A percentile compares a stretch with the other conserved stretches of the same genome.
Evolutionary conservation across 2,329 filamentous ascomycete species (phyloP).

Genomic region (Aspergillus felis): DNA sequence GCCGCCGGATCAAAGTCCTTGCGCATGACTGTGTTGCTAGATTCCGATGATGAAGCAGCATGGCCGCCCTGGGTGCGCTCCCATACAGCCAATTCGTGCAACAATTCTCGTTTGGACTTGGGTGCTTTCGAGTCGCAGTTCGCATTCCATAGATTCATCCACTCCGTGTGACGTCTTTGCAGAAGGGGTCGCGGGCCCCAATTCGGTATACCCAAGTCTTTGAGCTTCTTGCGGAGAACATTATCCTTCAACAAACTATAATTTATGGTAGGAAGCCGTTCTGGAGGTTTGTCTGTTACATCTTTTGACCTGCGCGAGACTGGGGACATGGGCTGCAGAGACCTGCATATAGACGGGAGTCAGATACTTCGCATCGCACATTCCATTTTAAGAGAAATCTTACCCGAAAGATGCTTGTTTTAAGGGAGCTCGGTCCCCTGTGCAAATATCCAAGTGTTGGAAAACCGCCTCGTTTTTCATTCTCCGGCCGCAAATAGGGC

Average conservation of each 20-base stretch:
- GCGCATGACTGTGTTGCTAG: slow-evolving; percentile 59
- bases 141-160: slow-evolving; percentile 93
- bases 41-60: slow-evolving; percentile 32
- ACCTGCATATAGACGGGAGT: slow-evolving; percentile 16
- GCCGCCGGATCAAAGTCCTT: slow-evolving; percentile 82
- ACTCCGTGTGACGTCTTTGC: slow-evolving; percentile 81
- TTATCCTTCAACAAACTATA: slow-evolving; percentile 83
- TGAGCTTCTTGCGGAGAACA: slow-evolving; percentile 73
- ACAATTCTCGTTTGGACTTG: slow-evolving; percentile 64
- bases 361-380: slow-evolving; percentile 8
- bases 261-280: slow-evolving; percentile 74
- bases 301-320: slow-evolving; percentile 13
- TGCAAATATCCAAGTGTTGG: slow-evolving; percentile 71
- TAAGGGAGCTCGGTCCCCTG: slow-evolving; percentile 22
- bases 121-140: slow-evolving; percentile 83
- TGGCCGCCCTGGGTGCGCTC: slow-evolving; percentile 73
- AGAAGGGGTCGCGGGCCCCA: slow-evolving; percentile 66
- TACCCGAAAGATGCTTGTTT: slow-evolving; percentile 27
- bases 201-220: slow-evolving; percentile 72
- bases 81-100: slow-evolving; percentile 80
- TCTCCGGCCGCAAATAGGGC: slow-evolving; percentile 72
- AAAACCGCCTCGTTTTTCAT: slow-evolving; percentile 81
- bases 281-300: slow-evolving; percentile 40
- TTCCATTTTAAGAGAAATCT: background rate
- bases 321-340: slow-evolving; percentile 17